phyloP scores from a whole-genome alignment of 306 rosid species.

The Macrotyloma uniflorum region DNA sequence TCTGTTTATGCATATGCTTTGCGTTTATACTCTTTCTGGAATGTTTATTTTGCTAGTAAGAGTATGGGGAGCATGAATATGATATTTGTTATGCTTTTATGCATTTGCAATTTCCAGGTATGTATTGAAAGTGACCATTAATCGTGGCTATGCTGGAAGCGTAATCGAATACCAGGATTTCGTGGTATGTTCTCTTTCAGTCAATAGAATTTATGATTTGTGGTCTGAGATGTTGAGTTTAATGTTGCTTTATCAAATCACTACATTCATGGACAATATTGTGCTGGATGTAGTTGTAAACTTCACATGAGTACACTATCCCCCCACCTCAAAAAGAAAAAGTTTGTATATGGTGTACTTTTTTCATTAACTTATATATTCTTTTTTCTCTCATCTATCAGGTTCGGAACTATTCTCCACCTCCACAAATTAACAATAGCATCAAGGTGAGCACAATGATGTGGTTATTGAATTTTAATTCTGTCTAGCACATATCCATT shows the following conservation, averaged over 20 bases:
- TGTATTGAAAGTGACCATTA: constrained; percentile 92
- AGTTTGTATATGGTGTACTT: not conserved
- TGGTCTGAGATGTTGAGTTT: constrained; percentile 9
- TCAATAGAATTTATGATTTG: constrained; percentile 20
- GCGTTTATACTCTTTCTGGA: constrained; percentile 15
- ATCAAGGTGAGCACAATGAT: constrained; percentile 77
- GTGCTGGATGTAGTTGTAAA: constrained; percentile 15
- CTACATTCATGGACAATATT: constrained; percentile 1
- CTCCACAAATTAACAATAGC: constrained; percentile 90
- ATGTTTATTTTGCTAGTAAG: constrained; percentile 19
- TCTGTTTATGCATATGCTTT: constrained; percentile 15
- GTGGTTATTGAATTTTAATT: constrained; percentile 13
- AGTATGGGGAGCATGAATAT: constrained; percentile 27
- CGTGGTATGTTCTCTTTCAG: constrained; percentile 58
- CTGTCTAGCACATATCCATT: constrained; percentile 10
- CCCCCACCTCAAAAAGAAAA: not conserved
- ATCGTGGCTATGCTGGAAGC: constrained; percentile 95
- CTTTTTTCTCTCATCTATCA: constrained; percentile 45
- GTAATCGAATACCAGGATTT: constrained; percentile 93
- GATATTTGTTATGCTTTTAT: constrained; percentile 28
- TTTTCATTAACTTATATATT: constrained; percentile 1
- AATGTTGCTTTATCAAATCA: constrained; percentile 22
- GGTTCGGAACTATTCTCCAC: constrained; percentile 93
- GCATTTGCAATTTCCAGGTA: constrained; percentile 62
- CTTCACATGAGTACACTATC: not conserved